Percentiles rank a stretch among this genome's conserved stretches.
phyloP scores from a whole-genome alignment of 371 early-diverging fungal species.

The Mucor plumbeus region DNA sequence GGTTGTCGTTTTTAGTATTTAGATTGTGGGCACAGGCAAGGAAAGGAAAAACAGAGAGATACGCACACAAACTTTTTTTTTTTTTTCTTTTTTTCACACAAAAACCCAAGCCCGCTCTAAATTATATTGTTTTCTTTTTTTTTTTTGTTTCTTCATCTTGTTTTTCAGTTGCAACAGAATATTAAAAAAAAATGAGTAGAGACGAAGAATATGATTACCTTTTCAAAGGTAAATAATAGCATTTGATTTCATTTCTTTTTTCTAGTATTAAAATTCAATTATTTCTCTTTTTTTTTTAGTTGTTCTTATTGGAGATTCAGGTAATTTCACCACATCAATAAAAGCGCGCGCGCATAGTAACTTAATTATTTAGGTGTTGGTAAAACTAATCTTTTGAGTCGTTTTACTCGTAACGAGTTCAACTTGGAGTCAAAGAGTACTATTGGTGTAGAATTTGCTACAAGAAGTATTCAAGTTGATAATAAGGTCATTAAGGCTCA shows the following conservation, averaged over 20 bases:
- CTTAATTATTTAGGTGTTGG: slow-evolving; percentile 77
- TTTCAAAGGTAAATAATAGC: slow-evolving; percentile 31
- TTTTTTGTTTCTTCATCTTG: slow-evolving; percentile 5
- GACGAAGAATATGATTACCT: slow-evolving; percentile 44
- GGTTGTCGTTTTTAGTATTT: background rate
- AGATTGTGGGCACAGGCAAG: background rate
- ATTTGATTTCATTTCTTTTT: background rate
- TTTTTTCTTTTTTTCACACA: slow-evolving; percentile 2
- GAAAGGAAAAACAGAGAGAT: background rate
- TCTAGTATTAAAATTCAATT: background rate
- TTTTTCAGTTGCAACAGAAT: slow-evolving; percentile 7
- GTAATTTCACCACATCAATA: background rate
- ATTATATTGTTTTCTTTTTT: background rate
- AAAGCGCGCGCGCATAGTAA: no score
- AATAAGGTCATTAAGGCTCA: slow-evolving; percentile 97
- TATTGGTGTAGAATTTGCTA: slow-evolving; percentile 99
- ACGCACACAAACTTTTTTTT: background rate
- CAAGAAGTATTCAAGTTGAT: slow-evolving; percentile 94
- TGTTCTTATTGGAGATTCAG: slow-evolving; percentile 99
- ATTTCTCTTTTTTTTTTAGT: slow-evolving; percentile 58
- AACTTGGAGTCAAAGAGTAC: slow-evolving; percentile 97
- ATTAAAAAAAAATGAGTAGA: slow-evolving; percentile 27
- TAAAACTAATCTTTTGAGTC: slow-evolving; percentile 97
- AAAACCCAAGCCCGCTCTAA: slow-evolving; percentile 5
- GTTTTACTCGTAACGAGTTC: slow-evolving; percentile 98